These are phyloP conservation scores for Sporodiniella umbellata DNA, from an alignment of 371 early-diverging fungal species.

Conservation along the genomic window DNA sequence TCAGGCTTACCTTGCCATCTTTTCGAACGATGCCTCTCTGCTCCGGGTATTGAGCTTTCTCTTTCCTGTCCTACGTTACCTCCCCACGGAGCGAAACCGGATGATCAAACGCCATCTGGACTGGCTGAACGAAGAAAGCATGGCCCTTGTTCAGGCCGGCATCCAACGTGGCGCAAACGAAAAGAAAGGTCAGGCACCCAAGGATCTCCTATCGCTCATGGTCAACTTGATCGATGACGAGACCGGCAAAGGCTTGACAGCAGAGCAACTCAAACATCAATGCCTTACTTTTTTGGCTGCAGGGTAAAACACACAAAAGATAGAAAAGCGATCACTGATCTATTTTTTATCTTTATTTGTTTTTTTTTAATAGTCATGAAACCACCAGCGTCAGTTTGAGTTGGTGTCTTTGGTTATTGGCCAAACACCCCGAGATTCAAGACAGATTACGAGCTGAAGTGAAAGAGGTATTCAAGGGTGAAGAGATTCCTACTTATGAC, in stretches of 20 bases:
- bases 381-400: conserved; percentile 53
- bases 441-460: conserved; percentile 43
- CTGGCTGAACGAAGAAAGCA: conserved; percentile 39
- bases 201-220: conserved; percentile 36
- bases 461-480: conserved; percentile 10
- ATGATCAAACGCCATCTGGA: conserved; percentile 17
- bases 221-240: conserved; percentile 31
- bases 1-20: conserved; percentile 44
- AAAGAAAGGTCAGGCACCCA: conserved; percentile 12
- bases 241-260: conserved; percentile 27
- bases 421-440: conserved; percentile 43
- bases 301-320: conserved; percentile 29
- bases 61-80: conserved; percentile 27
- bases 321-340: not conserved
- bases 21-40: conserved; percentile 21
- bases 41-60: conserved; percentile 32
- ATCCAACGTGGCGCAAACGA: conserved; percentile 19
- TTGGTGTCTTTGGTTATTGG: conserved; percentile 55
- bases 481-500: conserved; percentile 40
- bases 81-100: conserved; percentile 39
- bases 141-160: conserved; percentile 37
- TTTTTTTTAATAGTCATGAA: conserved; percentile 34
- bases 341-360: not conserved
- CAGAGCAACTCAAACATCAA: conserved; percentile 28
- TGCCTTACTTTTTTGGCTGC: conserved; percentile 40